Base-by-base conservation (phyloP, 768 basidiomycete species). In the Pleurotus pulmonarius region DNA sequence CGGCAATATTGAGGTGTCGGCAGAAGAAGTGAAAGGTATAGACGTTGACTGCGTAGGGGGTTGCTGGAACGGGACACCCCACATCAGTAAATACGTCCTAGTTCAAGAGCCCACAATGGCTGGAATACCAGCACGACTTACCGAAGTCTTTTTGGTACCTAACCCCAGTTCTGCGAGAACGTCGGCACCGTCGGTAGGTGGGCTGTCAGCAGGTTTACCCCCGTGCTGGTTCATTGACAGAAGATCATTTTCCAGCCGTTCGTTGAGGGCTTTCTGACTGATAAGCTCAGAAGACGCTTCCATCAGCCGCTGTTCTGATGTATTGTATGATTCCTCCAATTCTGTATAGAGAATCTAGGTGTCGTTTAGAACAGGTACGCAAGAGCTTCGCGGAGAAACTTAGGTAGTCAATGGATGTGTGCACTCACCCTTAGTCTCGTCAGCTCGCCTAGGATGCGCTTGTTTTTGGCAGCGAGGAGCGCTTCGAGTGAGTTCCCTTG, bases 1-100 rank as follows among this genome's bases (percentile, higher is more conserved):
- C 2, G 96, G 97, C n/a, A 99, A 73, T 63, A 98, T 98, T 7
- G 94, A 95, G 0, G 89, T 91, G 65, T 98, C 96, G 4, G 90
- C 91, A 2, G 90, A 81, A 34, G 85, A 71, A 4, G 83, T 75
- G 64, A 90, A 89, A 1, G 85, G 83, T 61, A 91, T 83, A 0
- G 92, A 86, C 3, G 85, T 85, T 56, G 75, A 73, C 56, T 83
- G 75, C 13, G 76, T 69, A 24, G 76, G 70, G 39, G 64, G 63
- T 54, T 70, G 69, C 70, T 73, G 43, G 7, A 34, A 34, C 9
- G 29, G 9, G 11, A 34, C 29, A 34, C 29, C 9, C 29, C 9
- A 8, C 29, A 3, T 34, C 3, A 34, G 29, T 34, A 34, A 34
- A 34, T 11, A 11, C 9, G 29, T 11, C 9, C 9, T 8, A 34